Evolutionary conservation across 2,329 filamentous ascomycete genomes (phyloP).

Genomic region (Fusarium piperis): DNA sequence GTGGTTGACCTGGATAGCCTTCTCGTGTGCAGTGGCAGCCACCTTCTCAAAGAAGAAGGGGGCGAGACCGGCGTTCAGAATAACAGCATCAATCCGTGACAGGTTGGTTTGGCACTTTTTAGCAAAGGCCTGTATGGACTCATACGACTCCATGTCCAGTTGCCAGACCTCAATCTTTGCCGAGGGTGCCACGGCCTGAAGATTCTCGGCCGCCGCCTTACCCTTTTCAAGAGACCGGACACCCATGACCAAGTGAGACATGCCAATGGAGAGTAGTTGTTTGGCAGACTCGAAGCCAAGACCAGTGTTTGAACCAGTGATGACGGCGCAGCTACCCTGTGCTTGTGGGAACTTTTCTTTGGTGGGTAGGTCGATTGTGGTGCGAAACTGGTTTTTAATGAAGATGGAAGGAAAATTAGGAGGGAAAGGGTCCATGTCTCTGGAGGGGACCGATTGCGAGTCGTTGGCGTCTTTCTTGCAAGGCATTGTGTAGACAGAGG

Average conservation of each 20-base stretch:
- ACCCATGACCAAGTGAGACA: constrained; percentile 27
- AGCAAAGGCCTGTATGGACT: constrained; percentile 34
- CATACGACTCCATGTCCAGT: constrained; percentile 41
- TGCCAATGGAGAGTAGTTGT: constrained; percentile 34
- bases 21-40: constrained; percentile 42
- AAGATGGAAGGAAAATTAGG: constrained; percentile 17
- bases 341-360: constrained; percentile 22
- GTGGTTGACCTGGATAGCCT: constrained; percentile 47
- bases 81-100: constrained; percentile 36
- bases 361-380: constrained; percentile 33
- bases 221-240: constrained; percentile 30
- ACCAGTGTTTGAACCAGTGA: constrained; percentile 42
- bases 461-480: background rate
- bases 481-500: constrained; percentile 12
- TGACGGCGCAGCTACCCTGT: constrained; percentile 27
- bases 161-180: constrained; percentile 39
- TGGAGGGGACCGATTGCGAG: constrained; percentile 4
- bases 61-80: constrained; percentile 49
- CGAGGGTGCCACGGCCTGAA: background rate
- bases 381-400: constrained; percentile 36
- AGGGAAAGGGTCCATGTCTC: constrained; percentile 15
- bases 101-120: constrained; percentile 23
- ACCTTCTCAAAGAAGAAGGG: constrained; percentile 27
- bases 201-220: constrained; percentile 9
- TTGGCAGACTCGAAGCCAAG: constrained; percentile 38